Percentiles rank a stretch among this genome's conserved stretches.
Conservation (phyloP, 164 flowering plant species). For the Vitis vinifera region DNA sequence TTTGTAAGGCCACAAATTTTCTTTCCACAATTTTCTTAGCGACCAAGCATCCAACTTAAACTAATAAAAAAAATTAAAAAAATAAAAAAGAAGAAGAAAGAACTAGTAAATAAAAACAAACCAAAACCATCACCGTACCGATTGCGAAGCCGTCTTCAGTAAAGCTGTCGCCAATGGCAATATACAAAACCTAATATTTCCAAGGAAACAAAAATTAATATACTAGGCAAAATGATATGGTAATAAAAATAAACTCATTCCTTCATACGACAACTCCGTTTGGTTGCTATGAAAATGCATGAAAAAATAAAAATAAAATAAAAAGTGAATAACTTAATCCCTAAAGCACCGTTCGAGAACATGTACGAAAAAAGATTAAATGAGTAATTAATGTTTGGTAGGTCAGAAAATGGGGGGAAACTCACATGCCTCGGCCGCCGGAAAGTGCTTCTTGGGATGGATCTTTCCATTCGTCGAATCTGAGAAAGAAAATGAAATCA, state of each 20-base stretch:
- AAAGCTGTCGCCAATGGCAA: constrained; percentile 44
- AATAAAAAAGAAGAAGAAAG: not conserved
- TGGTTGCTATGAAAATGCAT: too few relatives aligned
- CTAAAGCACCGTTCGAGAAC: too few relatives aligned
- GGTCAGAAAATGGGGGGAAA: not conserved
- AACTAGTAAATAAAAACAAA: too few relatives aligned
- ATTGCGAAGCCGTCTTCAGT: constrained; percentile 29
- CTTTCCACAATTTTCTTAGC: too few relatives aligned
- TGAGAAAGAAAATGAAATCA: constrained; percentile 8
- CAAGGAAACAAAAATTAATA: not conserved
- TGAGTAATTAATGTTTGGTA: not conserved
- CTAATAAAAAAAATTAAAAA: too few relatives aligned
- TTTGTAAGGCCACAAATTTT: too few relatives aligned
- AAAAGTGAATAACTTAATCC: too few relatives aligned
- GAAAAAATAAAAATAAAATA: too few relatives aligned
- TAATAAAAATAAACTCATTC: not conserved
- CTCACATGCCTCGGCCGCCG: constrained; percentile 66
- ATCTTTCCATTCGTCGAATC: constrained; percentile 60
- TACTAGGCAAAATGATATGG: not conserved
- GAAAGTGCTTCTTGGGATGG: constrained; percentile 62
- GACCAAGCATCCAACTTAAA: not conserved
- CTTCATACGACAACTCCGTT: not conserved
- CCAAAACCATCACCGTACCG: constrained; percentile 21
- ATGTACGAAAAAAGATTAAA: not conserved
- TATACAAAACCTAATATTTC: constrained; percentile 39